A percentile compares a stretch with the other conserved stretches of the same genome.
Conservation (phyloP, 352 stramenopile genomes). For the Globisporangium cylindrosporum region DNA sequence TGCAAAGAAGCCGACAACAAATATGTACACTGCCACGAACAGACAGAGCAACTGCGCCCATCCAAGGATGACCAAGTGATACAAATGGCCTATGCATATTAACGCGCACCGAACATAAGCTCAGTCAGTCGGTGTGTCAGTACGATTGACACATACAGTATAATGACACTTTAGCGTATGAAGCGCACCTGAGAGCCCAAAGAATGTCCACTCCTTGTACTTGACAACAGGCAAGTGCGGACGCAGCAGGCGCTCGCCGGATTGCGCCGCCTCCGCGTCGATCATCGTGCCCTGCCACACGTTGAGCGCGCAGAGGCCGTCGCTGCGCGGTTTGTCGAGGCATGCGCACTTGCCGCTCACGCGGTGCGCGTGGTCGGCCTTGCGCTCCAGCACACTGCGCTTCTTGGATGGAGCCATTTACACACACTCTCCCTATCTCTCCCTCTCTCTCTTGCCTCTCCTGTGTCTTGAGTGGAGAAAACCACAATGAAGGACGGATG, state of each 20-base stretch:
- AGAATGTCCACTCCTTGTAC: slow-evolving; percentile 40
- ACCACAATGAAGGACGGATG: not conserved
- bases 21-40: slow-evolving; percentile 47
- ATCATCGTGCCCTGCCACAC: slow-evolving; percentile 57
- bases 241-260: slow-evolving; percentile 30
- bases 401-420: slow-evolving; percentile 37
- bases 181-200: slow-evolving; percentile 30
- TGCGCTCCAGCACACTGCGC: slow-evolving; percentile 26
- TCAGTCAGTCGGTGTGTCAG: not conserved
- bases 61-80: slow-evolving; percentile 46
- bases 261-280: slow-evolving; percentile 24
- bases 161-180: not conserved
- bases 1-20: slow-evolving; percentile 44
- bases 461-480: not conserved
- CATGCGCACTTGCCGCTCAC: slow-evolving; percentile 26
- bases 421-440: not conserved
- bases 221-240: slow-evolving; percentile 43
- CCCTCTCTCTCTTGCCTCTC: not conserved
- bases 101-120: not conserved
- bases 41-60: slow-evolving; percentile 45
- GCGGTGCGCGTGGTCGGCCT: slow-evolving; percentile 7
- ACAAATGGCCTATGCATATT: slow-evolving; percentile 31
- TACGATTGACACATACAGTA: too few species aligned
- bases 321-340: slow-evolving; percentile 21
- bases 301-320: slow-evolving; percentile 46